Conservation (phyloP, 2,329 filamentous ascomycete species). For the Mycosphaerella sp. region DNA sequence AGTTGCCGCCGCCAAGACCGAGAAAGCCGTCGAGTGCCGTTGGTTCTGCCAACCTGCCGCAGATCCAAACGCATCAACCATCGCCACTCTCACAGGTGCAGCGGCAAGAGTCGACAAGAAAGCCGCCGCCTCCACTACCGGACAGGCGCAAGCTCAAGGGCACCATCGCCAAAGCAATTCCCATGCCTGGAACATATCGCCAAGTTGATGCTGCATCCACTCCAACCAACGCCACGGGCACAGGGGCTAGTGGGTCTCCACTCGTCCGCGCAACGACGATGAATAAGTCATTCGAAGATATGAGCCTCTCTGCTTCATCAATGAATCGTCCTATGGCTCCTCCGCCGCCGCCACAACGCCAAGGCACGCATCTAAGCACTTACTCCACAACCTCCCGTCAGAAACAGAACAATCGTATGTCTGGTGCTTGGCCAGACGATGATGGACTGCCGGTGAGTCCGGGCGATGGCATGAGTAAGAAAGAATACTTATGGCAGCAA, state of each 20-base stretch:
- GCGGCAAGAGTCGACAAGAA: constrained; percentile 29
- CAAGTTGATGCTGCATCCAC: constrained; percentile 9
- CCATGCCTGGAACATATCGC: constrained; percentile 18
- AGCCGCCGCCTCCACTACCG: constrained; percentile 27
- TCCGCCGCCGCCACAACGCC: constrained; percentile 27
- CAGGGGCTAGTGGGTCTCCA: constrained; percentile 11
- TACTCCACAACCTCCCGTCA: constrained; percentile 30
- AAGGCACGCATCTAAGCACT: constrained; percentile 29
- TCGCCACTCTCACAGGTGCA: constrained; percentile 34
- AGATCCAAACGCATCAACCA: constrained; percentile 22
- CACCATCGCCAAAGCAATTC: constrained; percentile 20
- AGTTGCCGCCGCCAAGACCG: constrained; percentile 34
- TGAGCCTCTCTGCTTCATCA: constrained; percentile 14
- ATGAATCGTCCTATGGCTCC: constrained; percentile 16
- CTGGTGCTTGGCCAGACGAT: constrained; percentile 25
- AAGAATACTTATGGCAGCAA: constrained; percentile 65
- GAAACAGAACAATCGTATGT: constrained; percentile 32
- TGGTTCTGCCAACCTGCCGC: constrained; percentile 20
- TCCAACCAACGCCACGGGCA: constrained; percentile 7
- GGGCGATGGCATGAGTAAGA: constrained; percentile 52
- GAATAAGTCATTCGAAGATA: constrained; percentile 21
- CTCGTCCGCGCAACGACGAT: constrained; percentile 16
- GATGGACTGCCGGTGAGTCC: constrained; percentile 30
- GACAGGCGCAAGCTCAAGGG: constrained; percentile 30
- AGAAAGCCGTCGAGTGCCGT: constrained; percentile 35